phyloP scores from a whole-genome alignment of 225 moss, liverwort and hornwort species.

The Marchantia polymorpha region DNA sequence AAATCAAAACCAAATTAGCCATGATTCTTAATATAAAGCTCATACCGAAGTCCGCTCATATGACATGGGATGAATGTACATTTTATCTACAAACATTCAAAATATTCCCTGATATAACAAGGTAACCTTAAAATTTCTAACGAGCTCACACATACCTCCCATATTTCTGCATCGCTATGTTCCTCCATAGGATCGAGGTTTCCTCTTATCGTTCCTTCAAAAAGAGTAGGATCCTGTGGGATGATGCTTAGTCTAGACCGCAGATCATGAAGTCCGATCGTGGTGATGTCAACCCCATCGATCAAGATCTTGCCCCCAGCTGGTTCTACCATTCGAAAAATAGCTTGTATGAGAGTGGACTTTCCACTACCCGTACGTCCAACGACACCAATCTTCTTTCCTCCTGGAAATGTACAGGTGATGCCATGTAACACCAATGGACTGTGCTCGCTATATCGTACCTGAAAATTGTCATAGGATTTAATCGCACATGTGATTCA shows the following conservation, averaged over 20 bases:
- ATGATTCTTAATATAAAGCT: too few species aligned
- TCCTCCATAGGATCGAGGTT: slow-evolving; percentile 80
- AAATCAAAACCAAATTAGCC: too few species aligned
- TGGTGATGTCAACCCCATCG: slow-evolving; percentile 66
- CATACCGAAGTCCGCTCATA: too few species aligned
- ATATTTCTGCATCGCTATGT: slow-evolving; percentile 63
- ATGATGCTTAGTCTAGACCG: slow-evolving; percentile 73
- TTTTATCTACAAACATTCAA: too few species aligned
- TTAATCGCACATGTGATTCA: too few species aligned
- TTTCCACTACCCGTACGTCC: slow-evolving; percentile 85
- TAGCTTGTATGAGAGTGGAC: slow-evolving; percentile 71
- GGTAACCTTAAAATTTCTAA: not conserved
- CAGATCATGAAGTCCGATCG: slow-evolving; percentile 75
- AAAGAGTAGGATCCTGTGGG: slow-evolving; percentile 85
- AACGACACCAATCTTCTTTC: slow-evolving; percentile 71
- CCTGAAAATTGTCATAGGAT: slow-evolving; percentile 35
- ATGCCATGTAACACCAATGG: slow-evolving; percentile 72
- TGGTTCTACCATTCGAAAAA: slow-evolving; percentile 79
- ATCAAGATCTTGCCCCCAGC: slow-evolving; percentile 65
- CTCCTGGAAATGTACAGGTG: slow-evolving; percentile 66
- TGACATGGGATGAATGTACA: too few species aligned
- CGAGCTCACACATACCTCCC: slow-evolving; percentile 56
- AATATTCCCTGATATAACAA: too few species aligned
- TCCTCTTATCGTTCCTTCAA: slow-evolving; percentile 72
- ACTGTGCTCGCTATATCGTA: slow-evolving; percentile 53